These are phyloP conservation scores for Suhomyces bolitotheri DNA, from an alignment of 1,139 yeast species.

Conservation along the genomic window DNA sequence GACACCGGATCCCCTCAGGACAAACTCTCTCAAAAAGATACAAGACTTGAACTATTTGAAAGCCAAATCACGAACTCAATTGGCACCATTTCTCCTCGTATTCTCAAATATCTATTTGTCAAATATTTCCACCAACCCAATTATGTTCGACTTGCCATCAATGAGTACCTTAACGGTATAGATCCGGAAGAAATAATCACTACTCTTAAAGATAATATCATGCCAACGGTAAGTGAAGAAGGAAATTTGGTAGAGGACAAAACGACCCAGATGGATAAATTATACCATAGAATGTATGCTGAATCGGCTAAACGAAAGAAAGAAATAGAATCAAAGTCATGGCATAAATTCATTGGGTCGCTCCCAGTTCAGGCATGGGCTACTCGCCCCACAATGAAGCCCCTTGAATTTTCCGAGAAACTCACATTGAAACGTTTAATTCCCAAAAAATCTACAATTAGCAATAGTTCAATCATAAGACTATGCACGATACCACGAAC, in stretches of 20 bases:
- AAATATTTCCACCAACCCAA: constrained; percentile 27
- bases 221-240: constrained; percentile 5
- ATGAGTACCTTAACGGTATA: constrained; percentile 28
- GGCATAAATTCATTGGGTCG: constrained; percentile 61
- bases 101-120: constrained; percentile 21
- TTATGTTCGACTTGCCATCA: constrained; percentile 29
- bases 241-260: constrained; percentile 10
- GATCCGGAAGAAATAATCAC: constrained; percentile 13
- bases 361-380: constrained; percentile 79
- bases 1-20: too few species aligned
- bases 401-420: constrained; percentile 52
- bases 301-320: constrained; percentile 16
- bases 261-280: constrained; percentile 12
- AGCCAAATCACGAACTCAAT: constrained; percentile 23
- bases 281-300: constrained; percentile 18
- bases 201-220: constrained; percentile 9
- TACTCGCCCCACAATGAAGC: constrained; percentile 66
- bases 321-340: constrained; percentile 18
- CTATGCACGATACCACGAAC: constrained; percentile 28
- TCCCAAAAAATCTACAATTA: constrained; percentile 27
- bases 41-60: constrained; percentile 20
- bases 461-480: constrained; percentile 32
- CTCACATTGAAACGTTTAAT: constrained; percentile 38
- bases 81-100: constrained; percentile 23
- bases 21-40: background rate